Evolutionary conservation across 148 eudicot genomes (phyloP), one percentile per base, ranked within the genome.

Genomic region (Pharnaceum exiguum): DNA sequence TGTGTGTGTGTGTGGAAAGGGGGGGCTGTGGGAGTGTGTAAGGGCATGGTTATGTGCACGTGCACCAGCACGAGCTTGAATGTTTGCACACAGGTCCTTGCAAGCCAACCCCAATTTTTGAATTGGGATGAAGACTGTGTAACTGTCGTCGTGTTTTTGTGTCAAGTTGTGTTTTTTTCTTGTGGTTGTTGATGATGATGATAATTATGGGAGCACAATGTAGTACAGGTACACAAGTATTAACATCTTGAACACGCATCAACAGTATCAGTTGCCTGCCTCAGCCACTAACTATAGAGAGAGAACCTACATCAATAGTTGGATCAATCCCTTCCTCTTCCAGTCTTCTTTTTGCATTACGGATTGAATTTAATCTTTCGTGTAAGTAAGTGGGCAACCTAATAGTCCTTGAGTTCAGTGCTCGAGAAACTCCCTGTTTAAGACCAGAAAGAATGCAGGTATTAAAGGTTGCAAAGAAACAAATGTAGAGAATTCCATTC

Each of bases 351-450:
- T 93, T 93, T 21, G 99, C 95, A 60, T 74, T 79, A 24, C 83
- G 81, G 44, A 93, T 93, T 69, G 83, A 58, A 74, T 82, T 66
- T 54, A 93, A 74, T 67, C 99, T 83, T 78, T 86, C 96, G 40
- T 83, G 96, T 68, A 93, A 52, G 76, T 85, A 81, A 65, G 76
- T 83, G 11, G 99, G 95, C 75, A 93, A 70, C 63, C 95, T 81
- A 48, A 86, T 30, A 51, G 91, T 85, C 77, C 89, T 78, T 46
- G 99, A 85, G 68, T 70, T 85, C 54, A 85, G 62, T 58, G 99
- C 83, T 77, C 79, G 85, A 29, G 90, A 83, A 55, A 93, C 87
- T 70, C 99, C 99, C 99, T 93, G 94, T 27, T 70, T 13, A 51
- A 55, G 36, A 55, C 21, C 45, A 24, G 50, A 11, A 21, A 58